These are phyloP conservation scores for Trypanosoma cruzi DNA, from an alignment of 208 protist species.

Conservation along the genomic window DNA sequence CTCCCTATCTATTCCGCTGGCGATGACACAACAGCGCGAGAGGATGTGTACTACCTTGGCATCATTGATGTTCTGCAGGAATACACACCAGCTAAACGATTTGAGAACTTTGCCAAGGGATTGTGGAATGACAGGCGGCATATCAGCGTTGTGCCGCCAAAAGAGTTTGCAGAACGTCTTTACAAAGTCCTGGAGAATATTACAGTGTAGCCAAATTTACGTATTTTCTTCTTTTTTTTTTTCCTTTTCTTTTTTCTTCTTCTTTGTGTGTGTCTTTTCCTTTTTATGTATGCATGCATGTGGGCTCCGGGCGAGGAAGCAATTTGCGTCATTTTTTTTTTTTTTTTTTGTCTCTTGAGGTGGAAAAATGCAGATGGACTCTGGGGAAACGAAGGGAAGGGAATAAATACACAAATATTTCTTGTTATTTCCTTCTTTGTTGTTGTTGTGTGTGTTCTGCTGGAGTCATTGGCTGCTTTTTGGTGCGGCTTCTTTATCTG, in stretches of 20 bases:
- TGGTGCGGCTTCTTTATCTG: background rate
- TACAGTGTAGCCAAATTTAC: conserved; percentile 56
- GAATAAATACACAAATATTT: background rate
- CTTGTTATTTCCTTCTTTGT: background rate
- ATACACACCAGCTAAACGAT: conserved; percentile 84
- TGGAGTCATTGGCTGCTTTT: too few species aligned
- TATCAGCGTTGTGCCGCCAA: conserved; percentile 89
- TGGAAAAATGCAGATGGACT: too few species aligned
- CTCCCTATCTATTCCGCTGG: conserved; percentile 68
- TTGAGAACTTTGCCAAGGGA: conserved; percentile 90
- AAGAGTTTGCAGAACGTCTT: conserved; percentile 83
- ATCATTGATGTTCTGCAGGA: conserved; percentile 94
- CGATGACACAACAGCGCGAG: conserved; percentile 72
- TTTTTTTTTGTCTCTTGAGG: too few species aligned
- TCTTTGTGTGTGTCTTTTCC: background rate
- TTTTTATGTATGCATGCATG: background rate
- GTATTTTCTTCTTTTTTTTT: too few species aligned
- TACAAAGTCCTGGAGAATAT: conserved; percentile 79
- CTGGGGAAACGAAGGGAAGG: too few species aligned
- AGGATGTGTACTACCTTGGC: conserved; percentile 92
- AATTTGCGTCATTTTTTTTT: too few species aligned
- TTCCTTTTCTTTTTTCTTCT: too few species aligned
- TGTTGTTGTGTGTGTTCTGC: too few species aligned
- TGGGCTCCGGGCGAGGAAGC: too few species aligned
- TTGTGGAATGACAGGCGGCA: conserved; percentile 61